These are phyloP conservation scores for Myxozyma mucilagina DNA, from an alignment of 805 yeast genomes.

Conservation along the genomic window DNA sequence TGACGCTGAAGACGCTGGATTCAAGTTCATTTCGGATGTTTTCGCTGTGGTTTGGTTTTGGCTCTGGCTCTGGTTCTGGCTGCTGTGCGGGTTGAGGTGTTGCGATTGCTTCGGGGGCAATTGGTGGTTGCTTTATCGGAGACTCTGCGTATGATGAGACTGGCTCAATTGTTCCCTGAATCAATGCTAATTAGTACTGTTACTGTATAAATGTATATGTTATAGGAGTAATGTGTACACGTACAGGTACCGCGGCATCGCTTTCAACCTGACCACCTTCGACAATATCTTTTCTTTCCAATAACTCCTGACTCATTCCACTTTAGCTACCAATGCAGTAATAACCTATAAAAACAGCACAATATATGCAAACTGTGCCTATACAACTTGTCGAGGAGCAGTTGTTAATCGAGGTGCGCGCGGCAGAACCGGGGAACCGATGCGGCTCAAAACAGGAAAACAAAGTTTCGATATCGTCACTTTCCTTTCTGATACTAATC, in stretches of 20 bases:
- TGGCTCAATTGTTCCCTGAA: too few relatives aligned
- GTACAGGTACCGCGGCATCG: background rate
- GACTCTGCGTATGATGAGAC: too few relatives aligned
- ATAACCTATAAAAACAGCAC: background rate
- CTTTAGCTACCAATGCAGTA: background rate
- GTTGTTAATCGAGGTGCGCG: too few relatives aligned
- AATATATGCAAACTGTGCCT: too few relatives aligned
- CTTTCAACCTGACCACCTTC: background rate
- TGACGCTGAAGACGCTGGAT: slow-evolving; percentile 24
- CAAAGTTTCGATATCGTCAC: too few relatives aligned
- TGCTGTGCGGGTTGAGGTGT: background rate
- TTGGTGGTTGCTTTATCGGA: background rate
- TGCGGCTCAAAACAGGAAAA: too few relatives aligned
- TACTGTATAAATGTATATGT: background rate
- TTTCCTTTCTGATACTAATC: too few relatives aligned
- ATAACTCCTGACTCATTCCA: background rate
- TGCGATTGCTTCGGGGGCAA: background rate
- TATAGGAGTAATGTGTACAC: background rate
- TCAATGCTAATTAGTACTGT: too few relatives aligned
- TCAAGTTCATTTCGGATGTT: slow-evolving; percentile 2
- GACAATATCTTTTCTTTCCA: too few relatives aligned
- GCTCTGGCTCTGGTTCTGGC: background rate
- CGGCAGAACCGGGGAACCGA: too few relatives aligned
- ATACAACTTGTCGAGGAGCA: too few relatives aligned
- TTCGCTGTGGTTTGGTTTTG: background rate